Base-by-base conservation (phyloP, 306 rosid species). In the Vigna reflexopilosa region DNA sequence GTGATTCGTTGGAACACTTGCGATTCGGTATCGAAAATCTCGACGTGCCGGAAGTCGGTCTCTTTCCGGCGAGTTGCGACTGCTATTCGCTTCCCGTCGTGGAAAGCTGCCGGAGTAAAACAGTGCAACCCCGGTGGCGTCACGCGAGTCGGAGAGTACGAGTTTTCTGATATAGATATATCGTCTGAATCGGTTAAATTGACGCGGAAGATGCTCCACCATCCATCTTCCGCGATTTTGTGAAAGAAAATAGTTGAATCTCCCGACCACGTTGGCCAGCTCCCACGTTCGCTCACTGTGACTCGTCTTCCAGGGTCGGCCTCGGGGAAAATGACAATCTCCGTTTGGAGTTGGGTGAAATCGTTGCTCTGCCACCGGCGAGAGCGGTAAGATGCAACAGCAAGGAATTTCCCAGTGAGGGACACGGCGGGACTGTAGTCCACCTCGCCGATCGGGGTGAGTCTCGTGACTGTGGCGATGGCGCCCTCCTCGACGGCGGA, bases 261-360 rank as follows among this genome's bases (percentile, higher is more conserved):
- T 4, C 86, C 86, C 9, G 79, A 90, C 97, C 97, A 94, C 4
- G 98, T 84, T 16, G 98, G 98, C 97, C 98, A 94, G 10, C 98
- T 96, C 1, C 98, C 98, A 52, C 66, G 83, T 19, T 84, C 76
- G 36, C 87, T 76, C 74, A 89, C 76, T 3, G 73, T 65, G 0
- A 83, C 24, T 0, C 96, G 89, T 20, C 67, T 50, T 14, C 8
- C 64, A 3, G 90, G 91, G 2, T 79, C 50, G 0, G 88, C 82
- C 0, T 71, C 84, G 7, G 70, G 52, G 59, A 91, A 91, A 19
- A 89, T 94, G 12, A 86, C 86, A 2, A 93, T 85, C 0, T 86
- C 89, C 5, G 93, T 91, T 6, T 61, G 30, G 30, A 93, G 92
- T 77, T 91, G 91, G 6, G 64, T 87, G 51, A 92, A 84, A 50